These are phyloP conservation scores for Arabidopsis lyrata DNA, from an alignment of 441 rosid genomes.

Conservation along the genomic window DNA sequence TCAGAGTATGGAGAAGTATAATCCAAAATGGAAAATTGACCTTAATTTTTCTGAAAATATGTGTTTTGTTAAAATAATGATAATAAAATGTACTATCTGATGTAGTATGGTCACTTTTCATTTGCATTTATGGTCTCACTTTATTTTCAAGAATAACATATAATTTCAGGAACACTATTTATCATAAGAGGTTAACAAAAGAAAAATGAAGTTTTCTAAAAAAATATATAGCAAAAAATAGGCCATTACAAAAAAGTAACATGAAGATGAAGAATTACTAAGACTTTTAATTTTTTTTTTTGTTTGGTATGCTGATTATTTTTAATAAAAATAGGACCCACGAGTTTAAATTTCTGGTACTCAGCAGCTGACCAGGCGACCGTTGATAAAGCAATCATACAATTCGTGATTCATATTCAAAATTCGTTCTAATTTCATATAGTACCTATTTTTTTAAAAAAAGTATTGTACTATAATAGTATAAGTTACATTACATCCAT, in stretches of 20 bases:
- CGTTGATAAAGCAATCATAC: slow-evolving; percentile 41
- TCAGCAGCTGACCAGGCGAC: slow-evolving; percentile 44
- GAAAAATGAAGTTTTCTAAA: background rate
- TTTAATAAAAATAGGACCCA: slow-evolving; percentile 22
- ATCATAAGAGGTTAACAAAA: too few species aligned
- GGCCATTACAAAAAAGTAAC: too few species aligned
- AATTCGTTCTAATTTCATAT: background rate
- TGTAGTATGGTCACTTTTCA: background rate
- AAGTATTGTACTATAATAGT: background rate
- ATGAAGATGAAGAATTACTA: too few species aligned
- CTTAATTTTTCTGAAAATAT: background rate
- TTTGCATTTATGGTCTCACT: slow-evolving; percentile 10
- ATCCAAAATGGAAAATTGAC: slow-evolving; percentile 24
- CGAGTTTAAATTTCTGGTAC: slow-evolving; percentile 36
- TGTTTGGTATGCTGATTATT: background rate
- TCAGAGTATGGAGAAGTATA: slow-evolving; percentile 22
- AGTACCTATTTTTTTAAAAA: too few species aligned
- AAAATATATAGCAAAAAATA: too few species aligned
- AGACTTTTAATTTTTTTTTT: background rate
- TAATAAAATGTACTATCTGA: background rate
- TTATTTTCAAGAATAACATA: background rate
- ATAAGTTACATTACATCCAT: background rate
- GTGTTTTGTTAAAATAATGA: slow-evolving; percentile 15
- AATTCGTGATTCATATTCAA: slow-evolving; percentile 26
- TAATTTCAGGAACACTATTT: background rate